Percentiles rank a stretch among this genome's conserved stretches.
Conservation (phyloP, 345 rosid species). For the Aquilaria sinensis region DNA sequence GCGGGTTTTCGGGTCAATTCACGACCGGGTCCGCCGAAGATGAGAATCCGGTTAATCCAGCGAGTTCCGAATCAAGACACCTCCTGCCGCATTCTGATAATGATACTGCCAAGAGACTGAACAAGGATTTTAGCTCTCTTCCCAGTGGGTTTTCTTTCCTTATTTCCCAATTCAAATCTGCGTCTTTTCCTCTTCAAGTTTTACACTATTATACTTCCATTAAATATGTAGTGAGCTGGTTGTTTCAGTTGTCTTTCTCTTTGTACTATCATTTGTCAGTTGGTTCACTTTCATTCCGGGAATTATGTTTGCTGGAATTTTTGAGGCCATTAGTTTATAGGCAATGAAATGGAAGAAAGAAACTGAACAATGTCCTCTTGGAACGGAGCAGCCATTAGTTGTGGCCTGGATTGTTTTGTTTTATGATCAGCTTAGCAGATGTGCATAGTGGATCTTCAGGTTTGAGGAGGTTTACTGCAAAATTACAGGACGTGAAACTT, state of each 20-base stretch:
- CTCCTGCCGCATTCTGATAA: constrained; percentile 13
- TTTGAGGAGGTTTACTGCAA: no score
- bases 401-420: no score
- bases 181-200: neutral
- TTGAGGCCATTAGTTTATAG: no score
- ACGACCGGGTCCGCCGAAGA: constrained; percentile 18
- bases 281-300: neutral
- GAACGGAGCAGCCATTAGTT: no score
- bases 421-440: no score
- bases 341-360: no score
- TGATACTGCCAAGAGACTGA: constrained; percentile 18
- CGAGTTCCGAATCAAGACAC: constrained; percentile 14
- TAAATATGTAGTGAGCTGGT: no score
- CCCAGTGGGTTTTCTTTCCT: constrained; percentile 33
- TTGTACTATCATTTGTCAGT: neutral
- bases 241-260: neutral
- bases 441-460: no score
- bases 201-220: neutral
- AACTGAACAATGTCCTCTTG: no score
- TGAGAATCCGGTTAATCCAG: constrained; percentile 17
- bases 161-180: neutral
- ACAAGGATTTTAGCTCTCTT: constrained; percentile 31
- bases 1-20: constrained; percentile 15
- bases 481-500: no score
- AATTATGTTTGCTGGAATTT: neutral